Conservation (phyloP, 805 yeast genomes). For the Monosporozyma unispora region DNA sequence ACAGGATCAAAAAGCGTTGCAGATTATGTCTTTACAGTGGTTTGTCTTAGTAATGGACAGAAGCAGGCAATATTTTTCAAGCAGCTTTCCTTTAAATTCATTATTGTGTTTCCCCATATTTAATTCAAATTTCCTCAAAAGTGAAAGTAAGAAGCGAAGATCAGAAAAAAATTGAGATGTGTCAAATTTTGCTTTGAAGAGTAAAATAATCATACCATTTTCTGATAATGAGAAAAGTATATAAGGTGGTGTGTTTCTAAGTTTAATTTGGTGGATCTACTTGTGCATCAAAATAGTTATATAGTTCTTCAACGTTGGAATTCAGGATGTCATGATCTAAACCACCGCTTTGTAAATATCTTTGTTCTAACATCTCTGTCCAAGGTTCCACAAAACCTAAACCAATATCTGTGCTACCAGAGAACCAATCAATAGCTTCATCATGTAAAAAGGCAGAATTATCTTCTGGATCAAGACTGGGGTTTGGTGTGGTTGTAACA, state of each 20-base stretch:
- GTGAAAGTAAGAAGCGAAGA: not conserved
- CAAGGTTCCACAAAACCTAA: constrained; percentile 63
- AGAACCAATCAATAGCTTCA: constrained; percentile 43
- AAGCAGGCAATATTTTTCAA: not conserved
- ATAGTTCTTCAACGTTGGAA: not conserved
- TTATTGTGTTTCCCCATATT: not conserved
- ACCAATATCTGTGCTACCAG: constrained; percentile 42
- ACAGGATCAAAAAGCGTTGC: not conserved
- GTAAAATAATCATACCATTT: not conserved
- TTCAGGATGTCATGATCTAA: constrained; percentile 7
- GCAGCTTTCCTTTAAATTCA: not conserved
- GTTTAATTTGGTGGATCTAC: not conserved
- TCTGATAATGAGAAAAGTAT: not conserved
- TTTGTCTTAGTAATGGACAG: not conserved
- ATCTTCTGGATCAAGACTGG: not conserved
- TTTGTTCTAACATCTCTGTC: constrained; percentile 72
- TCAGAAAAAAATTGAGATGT: not conserved
- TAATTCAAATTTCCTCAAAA: not conserved
- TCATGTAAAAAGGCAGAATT: constrained; percentile 7
- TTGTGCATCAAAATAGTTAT: not conserved
- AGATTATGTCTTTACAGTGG: not conserved
- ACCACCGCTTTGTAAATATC: constrained; percentile 33
- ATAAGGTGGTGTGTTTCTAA: not conserved
- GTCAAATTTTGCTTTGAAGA: not conserved
- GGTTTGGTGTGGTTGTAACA: not conserved